These are phyloP conservation scores for Sordariomycetes sp. DNA, from an alignment of 2,329 filamentous ascomycete species.

Conservation along the genomic window DNA sequence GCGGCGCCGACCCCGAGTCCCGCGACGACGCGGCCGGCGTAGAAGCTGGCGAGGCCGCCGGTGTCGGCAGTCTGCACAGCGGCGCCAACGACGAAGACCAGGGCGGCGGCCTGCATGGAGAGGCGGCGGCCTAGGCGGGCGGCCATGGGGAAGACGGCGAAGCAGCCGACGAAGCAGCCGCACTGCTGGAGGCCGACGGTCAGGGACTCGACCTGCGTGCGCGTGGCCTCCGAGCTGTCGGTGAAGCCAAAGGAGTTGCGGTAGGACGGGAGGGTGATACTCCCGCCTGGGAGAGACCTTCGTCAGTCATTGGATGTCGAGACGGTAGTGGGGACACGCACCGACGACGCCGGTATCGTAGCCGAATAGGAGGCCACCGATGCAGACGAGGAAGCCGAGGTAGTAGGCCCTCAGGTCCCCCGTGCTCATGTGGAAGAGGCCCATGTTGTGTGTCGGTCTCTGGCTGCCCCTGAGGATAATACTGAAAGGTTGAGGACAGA, in stretches of 20 bases:
- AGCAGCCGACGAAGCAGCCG: constrained; percentile 72
- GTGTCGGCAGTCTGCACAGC: constrained; percentile 50
- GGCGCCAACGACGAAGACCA: constrained; percentile 61
- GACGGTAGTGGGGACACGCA: background rate
- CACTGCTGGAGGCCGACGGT: background rate
- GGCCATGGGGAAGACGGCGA: constrained; percentile 54
- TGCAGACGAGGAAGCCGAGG: background rate
- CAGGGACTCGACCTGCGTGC: background rate
- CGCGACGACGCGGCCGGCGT: constrained; percentile 51
- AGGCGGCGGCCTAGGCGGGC: constrained; percentile 57
- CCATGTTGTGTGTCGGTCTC: background rate
- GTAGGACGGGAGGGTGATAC: background rate
- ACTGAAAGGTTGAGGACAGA: no score
- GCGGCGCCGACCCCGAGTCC: constrained; percentile 53
- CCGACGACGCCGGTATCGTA: background rate
- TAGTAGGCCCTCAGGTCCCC: background rate
- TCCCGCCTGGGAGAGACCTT: background rate
- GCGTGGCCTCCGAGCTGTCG: background rate
- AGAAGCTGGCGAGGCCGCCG: constrained; percentile 43
- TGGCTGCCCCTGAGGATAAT: no score
- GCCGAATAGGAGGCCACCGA: background rate
- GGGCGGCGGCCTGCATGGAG: constrained; percentile 45
- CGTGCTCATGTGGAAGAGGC: background rate
- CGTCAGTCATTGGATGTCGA: background rate
- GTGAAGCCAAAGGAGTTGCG: background rate